These are phyloP conservation scores for Beverwykella pulmonaria DNA, from an alignment of 495 filamentous ascomycete genomes.

Conservation along the genomic window DNA sequence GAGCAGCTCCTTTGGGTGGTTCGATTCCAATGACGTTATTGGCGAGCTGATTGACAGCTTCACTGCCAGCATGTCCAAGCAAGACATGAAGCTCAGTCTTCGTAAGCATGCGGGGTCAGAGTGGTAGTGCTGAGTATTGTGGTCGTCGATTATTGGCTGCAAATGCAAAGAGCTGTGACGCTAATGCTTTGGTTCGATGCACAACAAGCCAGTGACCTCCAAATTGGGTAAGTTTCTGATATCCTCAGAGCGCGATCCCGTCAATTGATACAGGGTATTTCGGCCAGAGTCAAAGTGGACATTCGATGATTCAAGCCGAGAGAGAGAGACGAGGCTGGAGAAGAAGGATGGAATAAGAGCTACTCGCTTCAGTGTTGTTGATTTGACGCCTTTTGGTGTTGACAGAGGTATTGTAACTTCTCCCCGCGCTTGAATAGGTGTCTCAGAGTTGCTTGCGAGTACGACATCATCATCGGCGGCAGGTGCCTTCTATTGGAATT, in stretches of 20 bases:
- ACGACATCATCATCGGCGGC: background rate
- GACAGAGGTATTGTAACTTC: slow-evolving; percentile 17
- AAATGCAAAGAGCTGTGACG: background rate
- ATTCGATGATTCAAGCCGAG: slow-evolving; percentile 8
- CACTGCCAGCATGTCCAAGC: no score
- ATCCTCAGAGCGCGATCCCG: background rate
- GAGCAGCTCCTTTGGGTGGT: background rate
- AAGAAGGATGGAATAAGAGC: slow-evolving; percentile 23
- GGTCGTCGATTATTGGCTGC: slow-evolving; percentile 13
- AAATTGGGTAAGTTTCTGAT: slow-evolving; percentile 2
- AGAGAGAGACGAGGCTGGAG: slow-evolving; percentile 15
- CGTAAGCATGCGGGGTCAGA: slow-evolving; percentile 1
- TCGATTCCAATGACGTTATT: no score
- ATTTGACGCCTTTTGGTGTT: slow-evolving; percentile 12
- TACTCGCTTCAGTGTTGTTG: slow-evolving; percentile 16
- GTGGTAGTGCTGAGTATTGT: slow-evolving; percentile 7
- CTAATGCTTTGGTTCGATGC: slow-evolving; percentile 11
- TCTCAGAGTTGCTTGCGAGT: background rate
- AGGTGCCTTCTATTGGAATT: slow-evolving; percentile 10
- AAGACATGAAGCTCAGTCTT: slow-evolving; percentile 13
- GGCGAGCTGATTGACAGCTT: no score
- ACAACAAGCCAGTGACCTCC: slow-evolving; percentile 16
- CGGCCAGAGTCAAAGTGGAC: slow-evolving; percentile 20
- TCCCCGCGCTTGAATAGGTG: slow-evolving; percentile 9
- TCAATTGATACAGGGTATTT: slow-evolving; percentile 6